A percentile compares a stretch with the other conserved stretches of the same genome.
These are phyloP conservation scores for Vanilla planifolia DNA, from an alignment of 106 monocot genomes.

Conservation along the genomic window DNA sequence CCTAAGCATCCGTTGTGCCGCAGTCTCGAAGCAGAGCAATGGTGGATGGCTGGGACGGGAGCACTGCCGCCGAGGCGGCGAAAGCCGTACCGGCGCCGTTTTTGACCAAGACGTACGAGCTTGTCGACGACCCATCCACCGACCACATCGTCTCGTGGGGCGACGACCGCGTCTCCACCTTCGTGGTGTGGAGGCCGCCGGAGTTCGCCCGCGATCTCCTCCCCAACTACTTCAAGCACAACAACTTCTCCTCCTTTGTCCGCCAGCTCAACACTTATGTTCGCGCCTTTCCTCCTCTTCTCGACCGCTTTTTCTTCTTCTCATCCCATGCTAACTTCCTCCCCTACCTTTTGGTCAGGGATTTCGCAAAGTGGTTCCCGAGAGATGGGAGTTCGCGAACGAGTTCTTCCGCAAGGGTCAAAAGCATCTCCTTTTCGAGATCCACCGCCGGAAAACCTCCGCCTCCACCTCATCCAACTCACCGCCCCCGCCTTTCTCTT, in stretches of 20 bases:
- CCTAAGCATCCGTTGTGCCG: neutral
- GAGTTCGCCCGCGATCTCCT: conserved; percentile 90
- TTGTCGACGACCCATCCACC: conserved; percentile 76
- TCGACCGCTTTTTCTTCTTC: neutral
- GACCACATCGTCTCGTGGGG: conserved; percentile 93
- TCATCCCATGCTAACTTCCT: neutral
- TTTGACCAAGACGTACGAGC: conserved; percentile 79
- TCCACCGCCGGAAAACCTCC: conserved; percentile 48
- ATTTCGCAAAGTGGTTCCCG: conserved; percentile 66
- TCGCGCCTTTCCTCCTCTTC: neutral
- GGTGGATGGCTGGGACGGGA: neutral
- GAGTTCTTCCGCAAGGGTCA: conserved; percentile 64
- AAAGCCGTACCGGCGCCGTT: conserved; percentile 60
- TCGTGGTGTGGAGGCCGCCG: conserved; percentile 83
- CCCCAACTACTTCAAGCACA: conserved; percentile 87
- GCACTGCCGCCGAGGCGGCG: neutral
- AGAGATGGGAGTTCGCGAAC: conserved; percentile 81
- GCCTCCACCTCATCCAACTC: conserved; percentile 8
- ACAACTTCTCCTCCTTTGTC: conserved; percentile 92
- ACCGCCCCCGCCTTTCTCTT: conserved; percentile 4
- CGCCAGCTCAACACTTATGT: conserved; percentile 93
- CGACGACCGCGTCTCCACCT: conserved; percentile 57
- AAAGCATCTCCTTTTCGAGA: conserved; percentile 53
- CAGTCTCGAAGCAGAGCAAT: neutral
- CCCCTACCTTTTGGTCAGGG: conserved; percentile 26